Evolutionary conservation across 257 asterid genomes (phyloP).

Genomic region (Pogostemon cablin): DNA sequence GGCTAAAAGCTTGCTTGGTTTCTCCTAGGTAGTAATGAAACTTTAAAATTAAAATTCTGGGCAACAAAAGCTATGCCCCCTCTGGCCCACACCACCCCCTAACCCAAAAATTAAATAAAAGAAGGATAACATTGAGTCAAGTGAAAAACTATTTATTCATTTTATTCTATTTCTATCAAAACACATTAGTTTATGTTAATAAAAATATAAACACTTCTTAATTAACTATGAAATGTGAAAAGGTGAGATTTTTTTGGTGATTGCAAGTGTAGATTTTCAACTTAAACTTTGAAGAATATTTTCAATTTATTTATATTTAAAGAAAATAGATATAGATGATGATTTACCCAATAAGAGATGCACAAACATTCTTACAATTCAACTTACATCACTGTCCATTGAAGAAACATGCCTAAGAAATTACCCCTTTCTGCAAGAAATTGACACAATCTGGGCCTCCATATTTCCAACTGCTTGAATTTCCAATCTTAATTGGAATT

Average conservation of each 20-base stretch:
- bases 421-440: neutral
- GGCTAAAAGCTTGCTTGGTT: neutral
- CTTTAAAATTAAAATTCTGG: neutral
- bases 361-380: neutral
- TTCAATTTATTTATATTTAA: neutral
- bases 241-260: neutral
- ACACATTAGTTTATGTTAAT: no score
- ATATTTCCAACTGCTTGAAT: neutral
- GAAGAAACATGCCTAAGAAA: neutral
- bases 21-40: neutral
- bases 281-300: neutral
- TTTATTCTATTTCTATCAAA: no score
- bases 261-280: neutral
- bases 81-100: neutral
- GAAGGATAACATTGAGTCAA: no score
- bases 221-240: neutral
- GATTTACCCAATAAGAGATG: neutral
- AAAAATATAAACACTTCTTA: no score
- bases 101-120: neutral
- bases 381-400: neutral
- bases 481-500: neutral
- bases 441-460: neutral
- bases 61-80: slow-evolving; percentile 35
- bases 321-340: neutral
- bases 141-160: no score